phyloP scores from a whole-genome alignment of 139 green algal genomes.

The Ettlia oleoabundans region DNA sequence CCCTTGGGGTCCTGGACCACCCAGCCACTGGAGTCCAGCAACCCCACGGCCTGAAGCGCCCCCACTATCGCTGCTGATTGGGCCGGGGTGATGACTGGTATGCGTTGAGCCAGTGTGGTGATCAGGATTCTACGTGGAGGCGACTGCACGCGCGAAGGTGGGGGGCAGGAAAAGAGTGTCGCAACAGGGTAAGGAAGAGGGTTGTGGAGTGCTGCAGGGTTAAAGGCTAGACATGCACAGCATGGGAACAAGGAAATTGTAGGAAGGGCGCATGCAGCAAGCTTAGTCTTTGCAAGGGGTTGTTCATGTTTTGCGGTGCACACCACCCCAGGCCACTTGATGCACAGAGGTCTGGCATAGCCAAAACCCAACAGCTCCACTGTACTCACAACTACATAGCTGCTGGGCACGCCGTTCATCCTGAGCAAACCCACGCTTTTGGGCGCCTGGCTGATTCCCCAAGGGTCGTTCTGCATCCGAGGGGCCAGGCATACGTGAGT shows the following conservation, averaged over 20 bases:
- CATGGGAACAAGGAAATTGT: too few species aligned
- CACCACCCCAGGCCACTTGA: too few species aligned
- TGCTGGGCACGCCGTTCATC: neutral
- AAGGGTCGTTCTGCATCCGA: neutral
- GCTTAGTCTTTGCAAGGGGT: too few species aligned
- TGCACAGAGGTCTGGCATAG: too few species aligned
- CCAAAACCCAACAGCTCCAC: neutral
- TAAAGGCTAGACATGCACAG: too few species aligned
- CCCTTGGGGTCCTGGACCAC: slow-evolving; percentile 2
- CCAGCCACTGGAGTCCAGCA: neutral
- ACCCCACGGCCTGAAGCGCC: neutral
- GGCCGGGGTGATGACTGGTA: neutral
- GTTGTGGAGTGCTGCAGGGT: too few species aligned
- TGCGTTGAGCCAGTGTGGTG: slow-evolving; percentile 3
- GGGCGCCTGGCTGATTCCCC: neutral
- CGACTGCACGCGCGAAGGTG: neutral
- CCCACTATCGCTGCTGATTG: slow-evolving; percentile 7
- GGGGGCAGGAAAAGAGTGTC: neutral
- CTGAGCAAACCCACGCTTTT: neutral
- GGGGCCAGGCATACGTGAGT: neutral
- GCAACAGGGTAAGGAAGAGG: too few species aligned
- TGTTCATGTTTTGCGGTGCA: too few species aligned
- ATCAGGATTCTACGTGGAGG: neutral
- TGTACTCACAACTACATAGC: neutral
- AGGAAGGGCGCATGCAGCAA: too few species aligned